Evolutionary conservation across 768 basidiomycete species (phyloP), one percentile per base, ranked within the genome.

Genomic region (Rhodotorula toruloides): DNA sequence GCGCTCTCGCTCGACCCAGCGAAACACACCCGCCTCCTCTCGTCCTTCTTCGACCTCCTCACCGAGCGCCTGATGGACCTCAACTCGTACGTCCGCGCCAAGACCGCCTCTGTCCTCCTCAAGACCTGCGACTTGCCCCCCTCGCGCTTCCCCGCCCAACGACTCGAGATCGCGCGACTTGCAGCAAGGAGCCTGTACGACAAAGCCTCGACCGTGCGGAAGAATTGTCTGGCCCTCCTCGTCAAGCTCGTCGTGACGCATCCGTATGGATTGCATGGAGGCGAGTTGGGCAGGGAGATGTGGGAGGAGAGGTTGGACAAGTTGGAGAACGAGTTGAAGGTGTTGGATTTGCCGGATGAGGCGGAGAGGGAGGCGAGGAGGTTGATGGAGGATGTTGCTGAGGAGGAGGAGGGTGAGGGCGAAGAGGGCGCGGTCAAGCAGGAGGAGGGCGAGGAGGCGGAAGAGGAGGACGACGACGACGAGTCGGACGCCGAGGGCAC

Each of bases 261-360:
- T 78, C 93, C 93, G 7, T 98, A 89, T 76, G 87, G 87, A 22
- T 82, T 88, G 79, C 86, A 93, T 74, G 94, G 92, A 0, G 94
- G 92, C 2, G 82, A 83, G 50, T 79, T 99, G 56, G 84, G 85
- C 58, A 78, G 86, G 14, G 81, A 81, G 2, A 83, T 86, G 68
- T 97, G 88, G 85, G 84, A 90, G 72, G 81, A 80, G 32, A 81
- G 88, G 46, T 92, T 91, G 75, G 79, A 83, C 25, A 80, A 79
- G 21, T 82, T 88, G 25, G 81, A 80, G 47, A 80, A 79, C 43
- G 84, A 93, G 74, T 77, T 97, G 70, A 82, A 84, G 47, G 84
- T 85, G 73, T 76, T 92, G 55, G 90, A 94, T 73, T 80, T 81
- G 49, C 76, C 74, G 29, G 61, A 58, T 22, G 77, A 78, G 10